These are phyloP conservation scores for Leptographium procerum DNA, from an alignment of 2,329 filamentous ascomycete species.

Conservation along the genomic window DNA sequence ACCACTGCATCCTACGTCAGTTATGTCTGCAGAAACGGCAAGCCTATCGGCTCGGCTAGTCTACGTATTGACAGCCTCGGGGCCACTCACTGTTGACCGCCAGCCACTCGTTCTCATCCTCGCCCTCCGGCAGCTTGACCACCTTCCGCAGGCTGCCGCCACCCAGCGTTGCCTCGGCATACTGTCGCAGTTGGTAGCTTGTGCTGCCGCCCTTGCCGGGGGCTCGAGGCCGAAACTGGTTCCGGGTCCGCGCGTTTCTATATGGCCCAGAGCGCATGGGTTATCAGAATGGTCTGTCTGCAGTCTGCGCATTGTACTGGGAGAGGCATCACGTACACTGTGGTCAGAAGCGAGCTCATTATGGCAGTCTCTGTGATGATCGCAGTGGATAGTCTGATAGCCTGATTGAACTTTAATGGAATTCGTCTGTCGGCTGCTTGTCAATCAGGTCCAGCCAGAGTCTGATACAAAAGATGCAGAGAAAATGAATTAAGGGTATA, in stretches of 20 bases:
- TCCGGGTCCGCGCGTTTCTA: slow-evolving; percentile 78
- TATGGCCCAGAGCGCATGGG: too few species aligned
- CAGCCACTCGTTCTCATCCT: slow-evolving; percentile 96
- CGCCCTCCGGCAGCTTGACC: slow-evolving; percentile 91
- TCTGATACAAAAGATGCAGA: neutral
- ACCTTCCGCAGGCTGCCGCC: slow-evolving; percentile 92
- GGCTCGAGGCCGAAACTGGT: slow-evolving; percentile 82
- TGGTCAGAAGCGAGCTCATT: slow-evolving; percentile 15
- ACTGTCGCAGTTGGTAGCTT: slow-evolving; percentile 87
- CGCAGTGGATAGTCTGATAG: too few species aligned
- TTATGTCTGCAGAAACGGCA: too few species aligned
- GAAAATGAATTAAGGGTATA: neutral
- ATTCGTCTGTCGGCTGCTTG: neutral
- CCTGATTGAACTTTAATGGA: neutral
- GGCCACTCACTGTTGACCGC: slow-evolving; percentile 74
- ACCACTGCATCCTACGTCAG: too few species aligned
- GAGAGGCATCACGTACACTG: slow-evolving; percentile 18
- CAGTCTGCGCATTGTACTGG: too few species aligned
- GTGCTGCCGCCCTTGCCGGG: slow-evolving; percentile 75
- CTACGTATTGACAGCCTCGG: neutral
- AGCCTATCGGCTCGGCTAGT: slow-evolving; percentile 16
- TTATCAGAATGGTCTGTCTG: neutral
- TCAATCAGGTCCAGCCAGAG: neutral
- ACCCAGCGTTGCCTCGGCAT: slow-evolving; percentile 92
- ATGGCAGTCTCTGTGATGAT: neutral